These are phyloP conservation scores for Botryosphaeria dothidea DNA, from an alignment of 2,329 filamentous ascomycete genomes.

Conservation along the genomic window DNA sequence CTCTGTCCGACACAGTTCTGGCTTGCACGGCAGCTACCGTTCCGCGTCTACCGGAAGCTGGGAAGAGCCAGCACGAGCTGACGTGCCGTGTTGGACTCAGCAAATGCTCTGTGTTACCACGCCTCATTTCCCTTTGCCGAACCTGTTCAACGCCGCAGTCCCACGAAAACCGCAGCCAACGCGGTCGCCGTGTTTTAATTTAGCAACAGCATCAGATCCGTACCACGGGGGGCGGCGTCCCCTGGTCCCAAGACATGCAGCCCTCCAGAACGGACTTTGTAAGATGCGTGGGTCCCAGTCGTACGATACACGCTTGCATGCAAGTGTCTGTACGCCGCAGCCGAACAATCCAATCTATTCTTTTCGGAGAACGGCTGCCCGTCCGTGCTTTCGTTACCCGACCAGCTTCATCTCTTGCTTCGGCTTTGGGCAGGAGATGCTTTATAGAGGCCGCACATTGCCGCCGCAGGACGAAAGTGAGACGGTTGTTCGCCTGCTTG, in stretches of 20 bases:
- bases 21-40: neutral
- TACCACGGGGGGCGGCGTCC: too few species aligned
- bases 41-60: neutral
- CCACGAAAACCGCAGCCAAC: neutral
- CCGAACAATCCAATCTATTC: neutral
- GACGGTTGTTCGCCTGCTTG: neutral
- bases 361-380: neutral
- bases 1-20: neutral
- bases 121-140: neutral
- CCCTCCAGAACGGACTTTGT: neutral
- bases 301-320: neutral
- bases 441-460: neutral
- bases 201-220: neutral
- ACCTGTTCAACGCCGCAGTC: neutral
- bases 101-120: neutral
- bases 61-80: neutral
- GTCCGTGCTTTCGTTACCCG: neutral
- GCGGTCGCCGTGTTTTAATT: neutral
- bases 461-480: neutral
- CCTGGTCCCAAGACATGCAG: constrained; percentile 7
- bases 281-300: neutral
- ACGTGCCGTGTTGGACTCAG: neutral
- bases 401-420: too few species aligned
- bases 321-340: too few species aligned
- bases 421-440: neutral